These are phyloP conservation scores for Fusarium duplospermum DNA, from an alignment of 2,329 filamentous ascomycete species.

Conservation along the genomic window DNA sequence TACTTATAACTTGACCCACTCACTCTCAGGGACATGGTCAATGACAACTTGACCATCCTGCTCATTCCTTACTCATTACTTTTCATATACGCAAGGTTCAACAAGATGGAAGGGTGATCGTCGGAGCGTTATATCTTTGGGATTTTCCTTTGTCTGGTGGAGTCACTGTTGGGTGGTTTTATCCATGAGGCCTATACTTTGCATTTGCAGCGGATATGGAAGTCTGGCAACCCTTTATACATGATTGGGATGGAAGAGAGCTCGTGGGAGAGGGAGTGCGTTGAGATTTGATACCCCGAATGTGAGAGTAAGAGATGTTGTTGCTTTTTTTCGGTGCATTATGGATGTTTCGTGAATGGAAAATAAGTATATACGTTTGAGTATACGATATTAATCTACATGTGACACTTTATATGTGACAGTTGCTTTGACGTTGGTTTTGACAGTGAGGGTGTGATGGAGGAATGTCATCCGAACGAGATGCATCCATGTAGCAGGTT, in stretches of 20 bases:
- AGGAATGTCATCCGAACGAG: neutral
- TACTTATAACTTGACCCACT: neutral
- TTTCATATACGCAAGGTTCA: conserved; percentile 9
- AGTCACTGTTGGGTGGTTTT: neutral
- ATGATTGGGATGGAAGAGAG: conserved; percentile 14
- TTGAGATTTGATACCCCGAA: conserved; percentile 38
- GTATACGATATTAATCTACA: neutral
- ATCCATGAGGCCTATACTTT: conserved; percentile 15
- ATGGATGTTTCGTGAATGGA: neutral
- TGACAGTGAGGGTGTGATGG: neutral
- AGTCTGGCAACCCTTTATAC: conserved; percentile 25
- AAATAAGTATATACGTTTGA: neutral
- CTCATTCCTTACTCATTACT: conserved; percentile 14
- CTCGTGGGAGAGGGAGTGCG: neutral
- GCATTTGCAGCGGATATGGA: conserved; percentile 14
- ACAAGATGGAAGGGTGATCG: neutral
- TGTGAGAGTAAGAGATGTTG: conserved; percentile 22
- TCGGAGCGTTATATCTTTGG: neutral
- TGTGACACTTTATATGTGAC: neutral
- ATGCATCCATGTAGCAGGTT: neutral
- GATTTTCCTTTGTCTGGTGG: conserved; percentile 1
- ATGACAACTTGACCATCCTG: neutral
- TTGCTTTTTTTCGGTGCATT: neutral
- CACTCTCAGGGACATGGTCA: neutral
- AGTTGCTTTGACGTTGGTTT: neutral